phyloP scores from a whole-genome alignment of 148 eudicot genomes.

The Silene latifolia region DNA sequence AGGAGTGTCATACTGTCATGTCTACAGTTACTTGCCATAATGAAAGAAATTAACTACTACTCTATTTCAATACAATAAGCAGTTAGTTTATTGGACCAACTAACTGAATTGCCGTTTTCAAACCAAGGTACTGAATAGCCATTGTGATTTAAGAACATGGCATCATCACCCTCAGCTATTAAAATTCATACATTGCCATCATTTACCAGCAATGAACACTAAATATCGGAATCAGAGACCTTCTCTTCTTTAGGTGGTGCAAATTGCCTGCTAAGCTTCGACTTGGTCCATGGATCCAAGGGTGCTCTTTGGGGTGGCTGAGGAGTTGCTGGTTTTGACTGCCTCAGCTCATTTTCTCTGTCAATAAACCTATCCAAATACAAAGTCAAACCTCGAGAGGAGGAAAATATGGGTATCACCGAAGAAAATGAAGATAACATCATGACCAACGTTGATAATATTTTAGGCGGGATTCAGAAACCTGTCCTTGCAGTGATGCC shows the following conservation, averaged over 20 bases:
- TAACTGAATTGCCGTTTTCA: not conserved
- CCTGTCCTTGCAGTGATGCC: not conserved
- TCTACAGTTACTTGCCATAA: not conserved
- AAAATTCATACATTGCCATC: slow-evolving; percentile 1
- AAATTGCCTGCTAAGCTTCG: slow-evolving; percentile 67
- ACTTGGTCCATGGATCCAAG: slow-evolving; percentile 92
- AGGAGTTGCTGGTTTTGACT: slow-evolving; percentile 73
- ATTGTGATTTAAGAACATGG: slow-evolving; percentile 2
- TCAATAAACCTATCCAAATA: slow-evolving; percentile 64
- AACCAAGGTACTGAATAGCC: not conserved
- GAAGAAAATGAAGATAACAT: too few relatives aligned
- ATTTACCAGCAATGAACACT: not conserved
- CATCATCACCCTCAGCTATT: not conserved
- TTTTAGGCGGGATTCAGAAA: too few relatives aligned
- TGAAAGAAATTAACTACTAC: not conserved
- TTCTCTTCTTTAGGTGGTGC: slow-evolving; percentile 90
- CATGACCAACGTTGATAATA: too few relatives aligned
- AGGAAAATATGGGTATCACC: too few relatives aligned
- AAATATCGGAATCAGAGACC: slow-evolving; percentile 48
- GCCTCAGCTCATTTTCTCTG: slow-evolving; percentile 92
- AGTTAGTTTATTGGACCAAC: not conserved
- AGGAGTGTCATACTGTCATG: too few relatives aligned
- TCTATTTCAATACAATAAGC: not conserved
- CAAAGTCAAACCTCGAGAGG: not conserved
- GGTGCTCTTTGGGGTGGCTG: slow-evolving; percentile 76